These are phyloP conservation scores for Stephanodiscus triporus DNA, from an alignment of 108 stramenopile species.

Conservation along the genomic window DNA sequence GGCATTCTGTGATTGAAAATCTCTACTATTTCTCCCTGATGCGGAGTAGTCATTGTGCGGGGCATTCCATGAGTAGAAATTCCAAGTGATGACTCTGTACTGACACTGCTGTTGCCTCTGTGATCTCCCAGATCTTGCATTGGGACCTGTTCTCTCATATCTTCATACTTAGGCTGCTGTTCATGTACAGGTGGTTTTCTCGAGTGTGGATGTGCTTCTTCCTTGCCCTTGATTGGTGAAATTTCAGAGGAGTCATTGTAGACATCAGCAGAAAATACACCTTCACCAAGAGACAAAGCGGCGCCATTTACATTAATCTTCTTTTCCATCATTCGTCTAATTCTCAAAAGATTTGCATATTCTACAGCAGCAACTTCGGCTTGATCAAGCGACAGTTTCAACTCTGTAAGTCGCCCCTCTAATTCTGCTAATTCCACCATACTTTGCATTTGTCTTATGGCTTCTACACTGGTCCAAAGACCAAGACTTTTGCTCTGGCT, in stretches of 20 bases:
- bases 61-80: no score
- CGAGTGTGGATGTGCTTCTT: not conserved
- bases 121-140: not conserved
- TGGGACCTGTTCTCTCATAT: not conserved
- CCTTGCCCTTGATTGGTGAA: not conserved
- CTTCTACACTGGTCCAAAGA: conserved; percentile 36
- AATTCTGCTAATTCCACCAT: conserved; percentile 6
- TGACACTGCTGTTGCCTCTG: no score
- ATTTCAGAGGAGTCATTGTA: not conserved
- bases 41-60: no score
- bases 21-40: not conserved
- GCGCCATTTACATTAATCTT: not conserved
- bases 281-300: not conserved
- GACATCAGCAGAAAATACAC: not conserved
- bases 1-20: not conserved
- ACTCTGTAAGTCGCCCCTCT: not conserved
- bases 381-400: conserved; percentile 5
- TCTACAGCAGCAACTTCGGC: not conserved
- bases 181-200: not conserved
- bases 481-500: conserved; percentile 26
- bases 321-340: conserved; percentile 2
- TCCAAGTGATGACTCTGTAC: no score
- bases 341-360: conserved; percentile 7
- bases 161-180: not conserved
- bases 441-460: conserved; percentile 14